Evolutionary conservation across 768 basidiomycete genomes (phyloP), one percentile per base, ranked within the genome.

Genomic region (Suillus fuscotomentosus): DNA sequence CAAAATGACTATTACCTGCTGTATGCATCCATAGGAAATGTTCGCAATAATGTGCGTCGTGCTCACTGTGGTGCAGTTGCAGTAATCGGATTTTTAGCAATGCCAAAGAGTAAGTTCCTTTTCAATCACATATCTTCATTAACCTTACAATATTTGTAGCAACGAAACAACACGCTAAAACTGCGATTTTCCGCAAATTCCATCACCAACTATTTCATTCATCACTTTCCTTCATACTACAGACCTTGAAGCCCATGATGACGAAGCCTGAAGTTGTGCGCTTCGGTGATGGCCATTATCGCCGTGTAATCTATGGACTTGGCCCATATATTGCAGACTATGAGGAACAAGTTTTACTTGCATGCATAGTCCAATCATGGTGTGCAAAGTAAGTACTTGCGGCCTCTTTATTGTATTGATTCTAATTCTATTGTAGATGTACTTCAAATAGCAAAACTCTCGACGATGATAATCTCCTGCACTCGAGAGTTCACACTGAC

Each of bases 81-180:
- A 0, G 62, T 76, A 11, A 64, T 77, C 20, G 75, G 65, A 1
- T 79, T 80, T 63, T 63, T 75, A 36, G 64, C 71, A 8, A 75
- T 77, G 38, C 70, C 71, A 0, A 75, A 76, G 67, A 68, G 75
- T 77, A 65, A 1, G 69, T 66, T n/a, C 15, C 8, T 22, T 39
- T 38, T 56, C 55, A 3, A 9, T n/a, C 8, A 3, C 17, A 1
- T 36, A 45, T 24, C n/a, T 4, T 55, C 20, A 41, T 42, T 24
- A 15, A 50, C 15, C 36, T 36, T 10, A 36, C 9, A 10, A 36
- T 36, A 2, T 27, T 3, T 31, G 17, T 38, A 61, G 60, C 42
- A 3, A 65, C 41, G 2, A 65, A 51, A 22, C 24, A 63, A 22
- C 70, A 62, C 43, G 62, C 65, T 2, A 54, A 41, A 51, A 61